A percentile compares a stretch with the other conserved stretches of the same genome.
Evolutionary conservation across 2,329 filamentous ascomycete genomes (phyloP).

Genomic region (Colletotrichum musae): DNA sequence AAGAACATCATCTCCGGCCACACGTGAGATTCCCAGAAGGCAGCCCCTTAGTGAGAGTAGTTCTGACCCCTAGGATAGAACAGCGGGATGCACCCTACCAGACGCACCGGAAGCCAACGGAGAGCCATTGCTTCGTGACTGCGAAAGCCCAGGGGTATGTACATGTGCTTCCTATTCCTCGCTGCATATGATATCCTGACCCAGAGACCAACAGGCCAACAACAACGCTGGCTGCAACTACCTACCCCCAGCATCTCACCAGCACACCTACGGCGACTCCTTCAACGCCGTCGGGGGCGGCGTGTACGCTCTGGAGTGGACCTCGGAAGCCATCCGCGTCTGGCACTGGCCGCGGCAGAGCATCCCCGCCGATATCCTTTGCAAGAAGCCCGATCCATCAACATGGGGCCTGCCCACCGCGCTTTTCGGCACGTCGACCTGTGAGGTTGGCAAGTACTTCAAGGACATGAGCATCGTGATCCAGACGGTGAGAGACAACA

Average conservation of each 20-base stretch:
- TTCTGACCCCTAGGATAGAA: slow-evolving; percentile 28
- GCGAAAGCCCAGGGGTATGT: slow-evolving; percentile 43
- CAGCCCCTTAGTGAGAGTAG: not conserved
- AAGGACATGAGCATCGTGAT: slow-evolving; percentile 79
- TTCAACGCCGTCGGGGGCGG: slow-evolving; percentile 79
- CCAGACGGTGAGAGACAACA: slow-evolving; percentile 67
- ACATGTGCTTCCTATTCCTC: not conserved
- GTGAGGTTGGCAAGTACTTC: slow-evolving; percentile 78
- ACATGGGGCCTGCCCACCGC: slow-evolving; percentile 80
- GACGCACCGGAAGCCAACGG: slow-evolving; percentile 42
- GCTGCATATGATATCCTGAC: slow-evolving; percentile 1
- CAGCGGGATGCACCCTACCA: slow-evolving; percentile 48
- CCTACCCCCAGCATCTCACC: slow-evolving; percentile 56
- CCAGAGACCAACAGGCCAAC: slow-evolving; percentile 6
- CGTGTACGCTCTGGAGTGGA: slow-evolving; percentile 81
- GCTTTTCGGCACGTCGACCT: slow-evolving; percentile 74
- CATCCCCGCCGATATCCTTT: slow-evolving; percentile 76
- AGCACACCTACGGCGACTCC: slow-evolving; percentile 69
- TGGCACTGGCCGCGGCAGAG: slow-evolving; percentile 81
- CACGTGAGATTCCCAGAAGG: slow-evolving; percentile 55
- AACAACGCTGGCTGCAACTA: slow-evolving; percentile 63
- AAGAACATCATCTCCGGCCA: slow-evolving; percentile 75
- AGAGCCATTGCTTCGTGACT: slow-evolving; percentile 42
- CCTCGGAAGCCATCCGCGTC: slow-evolving; percentile 75
- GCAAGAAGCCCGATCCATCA: slow-evolving; percentile 71